A percentile compares a stretch with the other conserved stretches of the same genome.
Evolutionary conservation across 2,329 filamentous ascomycete genomes (phyloP).

Genomic region (Neonectria faginata): DNA sequence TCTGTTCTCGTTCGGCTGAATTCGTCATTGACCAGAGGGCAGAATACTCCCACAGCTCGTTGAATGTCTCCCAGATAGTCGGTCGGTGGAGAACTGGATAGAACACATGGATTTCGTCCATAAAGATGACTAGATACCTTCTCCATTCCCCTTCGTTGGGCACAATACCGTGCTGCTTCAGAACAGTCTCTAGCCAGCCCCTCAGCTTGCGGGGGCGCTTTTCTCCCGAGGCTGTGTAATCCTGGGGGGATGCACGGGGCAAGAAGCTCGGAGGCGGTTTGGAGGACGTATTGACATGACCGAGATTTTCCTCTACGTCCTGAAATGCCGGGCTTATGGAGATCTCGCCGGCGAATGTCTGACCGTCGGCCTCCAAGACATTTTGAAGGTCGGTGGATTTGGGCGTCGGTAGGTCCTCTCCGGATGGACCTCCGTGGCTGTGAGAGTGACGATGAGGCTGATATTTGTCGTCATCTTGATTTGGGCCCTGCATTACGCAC

Average conservation of each 20-base stretch:
- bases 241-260: conserved; percentile 15
- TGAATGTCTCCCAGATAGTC: conserved; percentile 31
- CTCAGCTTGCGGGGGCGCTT: conserved; percentile 6
- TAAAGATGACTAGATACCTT: conserved; percentile 27
- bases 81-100: conserved; percentile 33
- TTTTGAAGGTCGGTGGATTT: conserved; percentile 22
- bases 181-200: conserved; percentile 28
- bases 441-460: background rate
- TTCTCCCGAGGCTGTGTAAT: background rate
- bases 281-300: conserved; percentile 9
- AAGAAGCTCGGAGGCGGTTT: conserved; percentile 13
- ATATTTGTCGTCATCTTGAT: conserved; percentile 1
- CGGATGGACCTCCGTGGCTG: conserved; percentile 5
- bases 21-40: conserved; percentile 21
- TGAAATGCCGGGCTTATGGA: conserved; percentile 31
- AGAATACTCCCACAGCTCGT: conserved; percentile 34
- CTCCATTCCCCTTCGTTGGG: conserved; percentile 31
- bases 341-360: conserved; percentile 36
- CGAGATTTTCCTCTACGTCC: conserved; percentile 18
- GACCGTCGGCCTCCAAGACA: conserved; percentile 31
- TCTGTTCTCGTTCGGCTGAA: conserved; percentile 20
- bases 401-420: conserved; percentile 22
- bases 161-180: conserved; percentile 26
- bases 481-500: conserved; percentile 14
- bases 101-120: conserved; percentile 34